Evolutionary conservation across 2,329 filamentous ascomycete genomes (phyloP).

Genomic region (Orbilia oligospora): DNA sequence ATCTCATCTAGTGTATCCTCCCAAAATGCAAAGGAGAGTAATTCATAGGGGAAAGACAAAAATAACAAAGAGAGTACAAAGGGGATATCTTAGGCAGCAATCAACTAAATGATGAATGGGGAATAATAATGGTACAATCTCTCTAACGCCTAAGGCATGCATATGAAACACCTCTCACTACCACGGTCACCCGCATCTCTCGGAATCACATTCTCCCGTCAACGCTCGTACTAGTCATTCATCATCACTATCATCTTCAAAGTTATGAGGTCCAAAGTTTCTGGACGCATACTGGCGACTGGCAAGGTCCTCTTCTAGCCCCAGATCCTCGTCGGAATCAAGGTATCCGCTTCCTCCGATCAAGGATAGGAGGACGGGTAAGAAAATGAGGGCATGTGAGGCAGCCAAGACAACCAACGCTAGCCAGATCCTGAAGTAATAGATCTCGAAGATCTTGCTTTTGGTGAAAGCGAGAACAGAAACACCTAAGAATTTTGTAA

Average conservation of each 20-base stretch:
- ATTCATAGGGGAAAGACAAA: background rate
- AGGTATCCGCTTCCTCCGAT: slow-evolving; percentile 89
- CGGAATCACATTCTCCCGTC: slow-evolving; percentile 45
- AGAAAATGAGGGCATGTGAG: slow-evolving; percentile 87
- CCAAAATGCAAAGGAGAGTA: background rate
- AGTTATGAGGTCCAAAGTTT: slow-evolving; percentile 29
- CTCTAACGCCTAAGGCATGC: slow-evolving; percentile 50
- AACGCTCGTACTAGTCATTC: slow-evolving; percentile 56
- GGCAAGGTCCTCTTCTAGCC: slow-evolving; percentile 89
- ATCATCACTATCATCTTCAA: slow-evolving; percentile 56
- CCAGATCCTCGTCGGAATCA: slow-evolving; percentile 87
- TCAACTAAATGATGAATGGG: slow-evolving; percentile 18
- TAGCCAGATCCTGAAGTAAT: slow-evolving; percentile 98
- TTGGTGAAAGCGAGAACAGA: slow-evolving; percentile 92
- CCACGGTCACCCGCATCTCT: slow-evolving; percentile 34
- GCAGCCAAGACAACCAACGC: slow-evolving; percentile 91
- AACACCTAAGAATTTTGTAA: slow-evolving; percentile 95
- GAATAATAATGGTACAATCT: slow-evolving; percentile 46
- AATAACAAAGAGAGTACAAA: slow-evolving; percentile 4
- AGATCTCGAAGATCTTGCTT: slow-evolving; percentile 99
- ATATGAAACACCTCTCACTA: slow-evolving; percentile 23
- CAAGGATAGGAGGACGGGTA: slow-evolving; percentile 89
- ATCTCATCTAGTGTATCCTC: slow-evolving; percentile 20
- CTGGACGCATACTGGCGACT: slow-evolving; percentile 69
- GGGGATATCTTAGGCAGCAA: slow-evolving; percentile 6